Evolutionary conservation across 306 rosid genomes (phyloP), one percentile per base, ranked within the genome.

Genomic region (Abrus precatorius): DNA sequence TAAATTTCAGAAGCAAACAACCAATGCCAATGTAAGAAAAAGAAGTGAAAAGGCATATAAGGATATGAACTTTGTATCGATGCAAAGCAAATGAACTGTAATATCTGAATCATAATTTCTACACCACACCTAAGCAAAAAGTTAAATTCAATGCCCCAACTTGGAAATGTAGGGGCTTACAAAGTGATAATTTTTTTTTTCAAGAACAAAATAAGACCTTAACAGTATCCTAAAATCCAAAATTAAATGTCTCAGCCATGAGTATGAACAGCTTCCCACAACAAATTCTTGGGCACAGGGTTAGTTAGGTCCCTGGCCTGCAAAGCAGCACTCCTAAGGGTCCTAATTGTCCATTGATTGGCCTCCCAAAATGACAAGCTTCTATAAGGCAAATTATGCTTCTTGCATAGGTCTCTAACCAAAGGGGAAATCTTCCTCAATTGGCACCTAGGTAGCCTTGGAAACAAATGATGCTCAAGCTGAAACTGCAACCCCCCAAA

Each of bases 201-300:
- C 40, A 54, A 34, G 14, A 71, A 12, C n/a, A 71, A 2, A 49
- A 11, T 33, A 47, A 60, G 63, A 57, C 70, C 14, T 79, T 57
- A 43, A 63, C 20, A 64, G 13, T 43, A 43, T 53, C 62, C 74
- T 72, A 43, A 50, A 62, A 20, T 52, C 57, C 53, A 56, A 62
- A 80, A 1, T 28, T 29, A 13, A 43, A 32, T 9, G 52, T 54
- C 34, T 82, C 88, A 86, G 40, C 89, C 89, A 86, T 82, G 90
- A 72, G 91, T 88, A 57, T 90, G 88, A 11, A 88, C 75, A 64
- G 91, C 93, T 75, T 90, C 90, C 93, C 93, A 90, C 76, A 88
- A 84, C 86, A 90, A 60, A 78, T 90, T 90, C 80, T 87, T 79
- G 3, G 86, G 82, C 14, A 6, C 86, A 49, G 88, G 86, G 27